Evolutionary conservation across 257 asterid genomes (phyloP).

Genomic region (Scutellaria galericulata): DNA sequence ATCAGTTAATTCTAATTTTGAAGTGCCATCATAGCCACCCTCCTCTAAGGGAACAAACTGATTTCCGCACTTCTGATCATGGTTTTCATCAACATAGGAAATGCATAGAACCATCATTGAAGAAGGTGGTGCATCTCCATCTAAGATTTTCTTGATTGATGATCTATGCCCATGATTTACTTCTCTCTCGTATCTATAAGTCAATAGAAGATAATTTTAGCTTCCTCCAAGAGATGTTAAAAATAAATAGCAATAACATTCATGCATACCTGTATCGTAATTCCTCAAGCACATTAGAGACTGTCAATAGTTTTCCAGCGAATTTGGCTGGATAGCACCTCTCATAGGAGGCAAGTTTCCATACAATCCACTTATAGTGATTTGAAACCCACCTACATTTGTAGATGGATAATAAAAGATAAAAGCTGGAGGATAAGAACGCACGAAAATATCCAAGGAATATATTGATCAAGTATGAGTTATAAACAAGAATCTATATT

Average conservation of each 20-base stretch:
- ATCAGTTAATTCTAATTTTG: slow-evolving; percentile 82
- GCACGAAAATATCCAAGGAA: slow-evolving; percentile 26
- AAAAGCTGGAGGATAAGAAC: slow-evolving; percentile 13
- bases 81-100: slow-evolving; percentile 61
- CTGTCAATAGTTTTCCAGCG: slow-evolving; percentile 69
- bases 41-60: slow-evolving; percentile 46
- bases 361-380: slow-evolving; percentile 94
- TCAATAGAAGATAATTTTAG: slow-evolving; percentile 28
- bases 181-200: slow-evolving; percentile 87
- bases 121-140: slow-evolving; percentile 87
- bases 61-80: slow-evolving; percentile 43
- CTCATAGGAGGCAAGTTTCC: slow-evolving; percentile 95
- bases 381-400: slow-evolving; percentile 78
- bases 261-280: slow-evolving; percentile 72
- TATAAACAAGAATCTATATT: slow-evolving; percentile 8
- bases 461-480: slow-evolving; percentile 20
- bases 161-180: slow-evolving; percentile 92
- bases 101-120: slow-evolving; percentile 84
- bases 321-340: slow-evolving; percentile 78
- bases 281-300: slow-evolving; percentile 86
- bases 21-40: slow-evolving; percentile 42
- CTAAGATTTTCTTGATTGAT: slow-evolving; percentile 79
- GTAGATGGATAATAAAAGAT: slow-evolving; percentile 27
- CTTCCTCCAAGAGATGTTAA: slow-evolving; percentile 28
- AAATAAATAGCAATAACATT: slow-evolving; percentile 24